phyloP scores from a whole-genome alignment of 2,329 filamentous ascomycete species.

The Mycosphaerella sp. region DNA sequence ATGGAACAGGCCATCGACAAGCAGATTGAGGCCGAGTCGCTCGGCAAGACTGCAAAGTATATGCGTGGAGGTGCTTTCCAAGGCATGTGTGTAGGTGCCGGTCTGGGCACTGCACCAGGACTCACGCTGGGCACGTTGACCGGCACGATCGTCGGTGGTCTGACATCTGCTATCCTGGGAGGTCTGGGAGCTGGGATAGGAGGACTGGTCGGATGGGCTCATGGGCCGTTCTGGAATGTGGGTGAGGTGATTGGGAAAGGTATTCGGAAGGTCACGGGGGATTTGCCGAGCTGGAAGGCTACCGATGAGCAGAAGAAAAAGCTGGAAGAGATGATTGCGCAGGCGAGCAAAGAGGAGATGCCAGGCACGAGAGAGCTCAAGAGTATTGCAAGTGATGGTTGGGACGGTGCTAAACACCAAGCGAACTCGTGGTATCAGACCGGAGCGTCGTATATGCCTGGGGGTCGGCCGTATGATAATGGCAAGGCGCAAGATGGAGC shows the following conservation, averaged over 20 bases:
- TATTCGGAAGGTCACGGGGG: slow-evolving; percentile 27
- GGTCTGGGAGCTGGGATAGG: slow-evolving; percentile 28
- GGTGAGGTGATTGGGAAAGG: slow-evolving; percentile 24
- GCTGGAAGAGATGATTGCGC: slow-evolving; percentile 31
- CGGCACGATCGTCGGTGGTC: slow-evolving; percentile 30
- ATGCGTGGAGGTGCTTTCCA: slow-evolving; percentile 29
- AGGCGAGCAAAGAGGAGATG: slow-evolving; percentile 27
- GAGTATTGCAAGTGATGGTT: slow-evolving; percentile 15
- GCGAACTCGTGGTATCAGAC: slow-evolving; percentile 10
- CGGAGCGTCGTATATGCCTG: slow-evolving; percentile 14
- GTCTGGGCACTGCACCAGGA: slow-evolving; percentile 28
- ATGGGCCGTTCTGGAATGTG: slow-evolving; percentile 31
- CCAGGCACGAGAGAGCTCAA: slow-evolving; percentile 19
- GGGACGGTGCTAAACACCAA: slow-evolving; percentile 9
- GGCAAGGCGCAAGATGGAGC: slow-evolving; percentile 9
- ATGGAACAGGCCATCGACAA: slow-evolving; percentile 30
- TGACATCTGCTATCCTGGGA: slow-evolving; percentile 25
- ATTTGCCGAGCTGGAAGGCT: slow-evolving; percentile 28
- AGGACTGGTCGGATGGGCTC: slow-evolving; percentile 20
- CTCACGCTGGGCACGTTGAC: slow-evolving; percentile 28
- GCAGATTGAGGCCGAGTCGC: slow-evolving; percentile 29
- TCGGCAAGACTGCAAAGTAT: slow-evolving; percentile 33
- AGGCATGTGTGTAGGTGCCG: slow-evolving; percentile 29
- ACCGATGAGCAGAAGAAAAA: slow-evolving; percentile 30
- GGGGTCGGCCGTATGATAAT: slow-evolving; percentile 2